These are phyloP conservation scores for Hygrocybe coccinea DNA, from an alignment of 768 basidiomycete genomes.

Conservation along the genomic window DNA sequence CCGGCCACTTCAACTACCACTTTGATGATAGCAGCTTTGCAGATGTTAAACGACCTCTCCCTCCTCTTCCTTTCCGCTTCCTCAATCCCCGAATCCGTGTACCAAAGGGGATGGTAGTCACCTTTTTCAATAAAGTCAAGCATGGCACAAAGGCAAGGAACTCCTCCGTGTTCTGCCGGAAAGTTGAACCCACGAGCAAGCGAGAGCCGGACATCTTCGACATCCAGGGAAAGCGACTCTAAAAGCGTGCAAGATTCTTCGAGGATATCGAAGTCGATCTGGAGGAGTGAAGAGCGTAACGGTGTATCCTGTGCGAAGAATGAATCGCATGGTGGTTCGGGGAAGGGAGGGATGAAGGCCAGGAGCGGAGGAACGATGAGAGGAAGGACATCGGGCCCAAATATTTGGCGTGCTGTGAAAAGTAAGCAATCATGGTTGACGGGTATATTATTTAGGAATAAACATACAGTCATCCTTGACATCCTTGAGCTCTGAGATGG, in stretches of 20 bases:
- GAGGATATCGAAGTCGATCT: slow-evolving; percentile 66
- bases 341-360: slow-evolving; percentile 55
- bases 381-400: slow-evolving; percentile 60
- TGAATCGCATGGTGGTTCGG: slow-evolving; percentile 29
- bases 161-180: slow-evolving; percentile 50
- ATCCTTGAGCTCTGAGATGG: slow-evolving; percentile 67
- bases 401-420: slow-evolving; percentile 47
- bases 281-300: slow-evolving; percentile 45
- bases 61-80: slow-evolving; percentile 53
- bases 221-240: slow-evolving; percentile 73
- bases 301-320: slow-evolving; percentile 37
- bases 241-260: slow-evolving; percentile 72
- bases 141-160: slow-evolving; percentile 57
- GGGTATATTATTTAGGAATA: neutral
- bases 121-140: slow-evolving; percentile 73
- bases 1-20: slow-evolving; percentile 82
- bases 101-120: slow-evolving; percentile 64
- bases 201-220: slow-evolving; percentile 68
- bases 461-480: slow-evolving; percentile 64
- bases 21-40: slow-evolving; percentile 83
- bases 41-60: slow-evolving; percentile 71
- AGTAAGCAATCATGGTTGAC: slow-evolving; percentile 8
- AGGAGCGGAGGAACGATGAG: slow-evolving; percentile 54
- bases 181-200: slow-evolving; percentile 63
- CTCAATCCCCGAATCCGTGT: slow-evolving; percentile 31